A percentile compares a stretch with the other conserved stretches of the same genome.
These are phyloP conservation scores for Xylaria curta DNA, from an alignment of 495 filamentous ascomycete genomes.

Conservation along the genomic window DNA sequence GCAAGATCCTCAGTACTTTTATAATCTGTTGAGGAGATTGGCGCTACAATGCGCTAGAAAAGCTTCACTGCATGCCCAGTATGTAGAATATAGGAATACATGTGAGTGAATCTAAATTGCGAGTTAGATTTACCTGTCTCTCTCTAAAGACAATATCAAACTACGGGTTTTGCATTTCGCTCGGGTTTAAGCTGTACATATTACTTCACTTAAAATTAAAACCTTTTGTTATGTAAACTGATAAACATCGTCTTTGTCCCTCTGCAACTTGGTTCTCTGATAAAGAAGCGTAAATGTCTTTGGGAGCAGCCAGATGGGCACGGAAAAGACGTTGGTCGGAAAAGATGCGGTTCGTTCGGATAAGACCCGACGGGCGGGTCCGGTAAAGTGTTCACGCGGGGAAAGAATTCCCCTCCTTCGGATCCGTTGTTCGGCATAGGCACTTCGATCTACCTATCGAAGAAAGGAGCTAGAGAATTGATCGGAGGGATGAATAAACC, in stretches of 20 bases:
- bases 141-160: not conserved
- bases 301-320: not conserved
- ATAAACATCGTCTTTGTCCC: not conserved
- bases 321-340: not conserved
- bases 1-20: not conserved
- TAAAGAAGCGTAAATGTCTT: not conserved
- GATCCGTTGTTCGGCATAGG: slow-evolving; percentile 41
- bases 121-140: not conserved
- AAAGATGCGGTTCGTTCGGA: slow-evolving; percentile 17
- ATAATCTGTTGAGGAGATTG: not conserved
- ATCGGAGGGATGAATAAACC: not conserved
- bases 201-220: not conserved
- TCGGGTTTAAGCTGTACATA: not conserved
- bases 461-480: too few species aligned
- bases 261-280: not conserved
- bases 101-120: not conserved
- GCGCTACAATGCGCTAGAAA: not conserved
- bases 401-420: slow-evolving; percentile 13
- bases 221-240: not conserved
- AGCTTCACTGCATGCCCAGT: too few species aligned
- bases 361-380: slow-evolving; percentile 8
- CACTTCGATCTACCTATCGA: too few species aligned
- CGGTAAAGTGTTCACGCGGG: slow-evolving; percentile 25
- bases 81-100: slow-evolving; percentile 3
- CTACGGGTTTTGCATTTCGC: not conserved